A percentile compares a stretch with the other conserved stretches of the same genome.
Conservation (phyloP, 2,329 filamentous ascomycete species). For the Botrytis elliptica region DNA sequence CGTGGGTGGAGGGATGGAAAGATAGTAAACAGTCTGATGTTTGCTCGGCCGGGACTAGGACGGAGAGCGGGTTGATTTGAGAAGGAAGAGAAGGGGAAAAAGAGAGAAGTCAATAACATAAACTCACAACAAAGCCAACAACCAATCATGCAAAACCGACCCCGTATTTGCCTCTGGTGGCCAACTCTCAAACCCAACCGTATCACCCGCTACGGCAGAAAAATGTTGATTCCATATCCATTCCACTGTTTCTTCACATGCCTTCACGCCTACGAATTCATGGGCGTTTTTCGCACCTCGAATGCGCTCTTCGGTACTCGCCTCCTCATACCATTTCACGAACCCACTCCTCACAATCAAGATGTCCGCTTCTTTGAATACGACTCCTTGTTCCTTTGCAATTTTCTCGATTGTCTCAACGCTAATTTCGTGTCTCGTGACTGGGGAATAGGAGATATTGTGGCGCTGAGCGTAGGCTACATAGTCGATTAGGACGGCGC, state of each 20-base stretch:
- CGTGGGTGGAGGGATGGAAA: background rate
- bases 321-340: constrained; percentile 40
- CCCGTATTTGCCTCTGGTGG: constrained; percentile 29
- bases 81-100: too few relatives aligned
- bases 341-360: constrained; percentile 50
- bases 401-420: constrained; percentile 45
- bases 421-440: constrained; percentile 40
- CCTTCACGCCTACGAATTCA: constrained; percentile 29
- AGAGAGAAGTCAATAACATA: background rate
- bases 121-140: constrained; percentile 29
- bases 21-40: background rate
- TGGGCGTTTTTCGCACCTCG: constrained; percentile 19
- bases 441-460: constrained; percentile 40
- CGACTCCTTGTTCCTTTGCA: constrained; percentile 46
- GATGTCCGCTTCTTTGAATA: constrained; percentile 50
- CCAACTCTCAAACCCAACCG: constrained; percentile 34
- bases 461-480: constrained; percentile 42
- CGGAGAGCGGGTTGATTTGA: too few relatives aligned
- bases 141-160: constrained; percentile 33
- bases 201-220: constrained; percentile 36
- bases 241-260: constrained; percentile 28
- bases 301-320: constrained; percentile 21
- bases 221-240: constrained; percentile 38
- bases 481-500: constrained; percentile 54
- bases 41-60: too few relatives aligned